Evolutionary conservation across 208 protist genomes (phyloP).

Genomic region (Lotmaria passim): DNA sequence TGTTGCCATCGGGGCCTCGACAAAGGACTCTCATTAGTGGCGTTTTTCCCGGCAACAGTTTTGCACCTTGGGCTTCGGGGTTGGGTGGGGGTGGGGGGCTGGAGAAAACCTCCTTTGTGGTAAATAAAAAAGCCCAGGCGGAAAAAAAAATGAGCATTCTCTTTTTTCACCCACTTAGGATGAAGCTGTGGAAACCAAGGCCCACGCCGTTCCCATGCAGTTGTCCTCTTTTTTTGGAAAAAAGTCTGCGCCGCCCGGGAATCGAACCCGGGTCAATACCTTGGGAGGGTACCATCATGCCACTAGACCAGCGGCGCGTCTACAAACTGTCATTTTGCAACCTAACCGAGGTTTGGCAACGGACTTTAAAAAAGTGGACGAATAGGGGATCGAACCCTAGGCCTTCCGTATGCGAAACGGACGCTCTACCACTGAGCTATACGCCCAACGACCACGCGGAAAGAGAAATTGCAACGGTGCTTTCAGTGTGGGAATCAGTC

Average conservation of each 20-base stretch:
- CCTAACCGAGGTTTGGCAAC: not conserved
- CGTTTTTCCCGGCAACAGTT: no score
- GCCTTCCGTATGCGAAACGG: conserved; percentile 81
- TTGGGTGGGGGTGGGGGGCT: no score
- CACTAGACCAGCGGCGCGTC: conserved; percentile 90
- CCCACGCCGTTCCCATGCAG: no score
- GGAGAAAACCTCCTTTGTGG: no score
- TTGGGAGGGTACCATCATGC: conserved; percentile 93
- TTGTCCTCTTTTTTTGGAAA: conserved; percentile 1
- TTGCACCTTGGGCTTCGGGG: no score
- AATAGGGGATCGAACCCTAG: conserved; percentile 74
- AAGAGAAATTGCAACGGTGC: not conserved
- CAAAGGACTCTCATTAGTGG: no score
- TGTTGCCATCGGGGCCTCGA: no score
- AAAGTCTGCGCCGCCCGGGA: conserved; percentile 82
- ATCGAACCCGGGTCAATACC: conserved; percentile 93
- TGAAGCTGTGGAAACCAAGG: no score
- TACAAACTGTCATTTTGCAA: not conserved
- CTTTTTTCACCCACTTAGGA: no score
- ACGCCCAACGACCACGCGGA: conserved; percentile 33
- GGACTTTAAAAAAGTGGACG: conserved; percentile 38
- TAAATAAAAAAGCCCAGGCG: no score
- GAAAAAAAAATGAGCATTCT: no score
- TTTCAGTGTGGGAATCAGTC: no score
- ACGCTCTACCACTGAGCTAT: conserved; percentile 82